Evolutionary conservation across 2,329 filamentous ascomycete genomes (phyloP).

Genomic region (Arthroderma sp.): DNA sequence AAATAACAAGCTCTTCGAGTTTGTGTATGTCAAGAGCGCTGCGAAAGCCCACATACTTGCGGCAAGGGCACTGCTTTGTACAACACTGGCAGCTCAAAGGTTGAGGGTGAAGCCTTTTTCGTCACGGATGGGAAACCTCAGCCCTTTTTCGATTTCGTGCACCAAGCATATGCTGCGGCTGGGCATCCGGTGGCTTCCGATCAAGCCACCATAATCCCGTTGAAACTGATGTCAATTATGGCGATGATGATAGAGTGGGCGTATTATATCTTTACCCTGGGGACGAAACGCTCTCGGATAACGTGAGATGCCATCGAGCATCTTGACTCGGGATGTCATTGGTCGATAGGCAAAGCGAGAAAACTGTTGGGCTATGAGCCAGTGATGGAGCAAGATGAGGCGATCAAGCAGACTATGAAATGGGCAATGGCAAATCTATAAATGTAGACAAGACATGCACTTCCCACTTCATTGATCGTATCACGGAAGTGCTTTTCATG

Average conservation of each 20-base stretch:
- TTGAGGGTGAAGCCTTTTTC: conserved; percentile 68
- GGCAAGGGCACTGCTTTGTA: conserved; percentile 52
- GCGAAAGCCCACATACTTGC: conserved; percentile 67
- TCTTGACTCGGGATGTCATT: neutral
- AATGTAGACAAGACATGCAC: neutral
- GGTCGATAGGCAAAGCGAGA: neutral
- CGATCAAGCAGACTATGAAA: neutral
- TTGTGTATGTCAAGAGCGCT: conserved; percentile 49
- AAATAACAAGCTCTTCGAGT: conserved; percentile 49
- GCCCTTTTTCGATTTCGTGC: conserved; percentile 70
- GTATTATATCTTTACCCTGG: neutral
- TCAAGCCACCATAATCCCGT: neutral
- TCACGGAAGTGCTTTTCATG: no score
- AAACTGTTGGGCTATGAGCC: neutral
- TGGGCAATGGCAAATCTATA: neutral
- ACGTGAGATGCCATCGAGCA: neutral
- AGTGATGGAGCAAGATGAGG: neutral
- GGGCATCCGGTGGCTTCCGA: neutral
- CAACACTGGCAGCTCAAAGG: conserved; percentile 44
- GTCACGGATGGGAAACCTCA: conserved; percentile 70
- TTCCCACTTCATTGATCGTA: no score
- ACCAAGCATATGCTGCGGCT: conserved; percentile 21
- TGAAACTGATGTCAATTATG: neutral
- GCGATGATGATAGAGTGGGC: conserved; percentile 3
- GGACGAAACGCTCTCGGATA: neutral